A percentile compares a stretch with the other conserved stretches of the same genome.
These are phyloP conservation scores for Porodaedalea pini DNA, from an alignment of 1,284 basidiomycete species.

Conservation along the genomic window DNA sequence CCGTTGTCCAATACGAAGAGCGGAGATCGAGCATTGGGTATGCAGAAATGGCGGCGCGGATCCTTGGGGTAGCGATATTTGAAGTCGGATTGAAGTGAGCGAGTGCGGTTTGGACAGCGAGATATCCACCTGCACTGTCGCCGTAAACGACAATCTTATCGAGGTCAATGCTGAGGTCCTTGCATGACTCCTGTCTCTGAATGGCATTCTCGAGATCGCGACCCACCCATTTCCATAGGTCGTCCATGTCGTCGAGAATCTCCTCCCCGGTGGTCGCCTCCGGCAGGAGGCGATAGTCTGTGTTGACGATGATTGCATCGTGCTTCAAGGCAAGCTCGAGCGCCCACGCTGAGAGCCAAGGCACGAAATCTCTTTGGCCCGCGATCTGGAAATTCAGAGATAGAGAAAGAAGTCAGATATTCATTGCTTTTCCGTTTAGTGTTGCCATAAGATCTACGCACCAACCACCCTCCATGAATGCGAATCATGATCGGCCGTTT, in stretches of 20 bases:
- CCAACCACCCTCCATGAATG: constrained; percentile 18
- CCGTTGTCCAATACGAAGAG: constrained; percentile 3
- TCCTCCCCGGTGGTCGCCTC: constrained; percentile 4
- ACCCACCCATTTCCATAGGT: constrained; percentile 12
- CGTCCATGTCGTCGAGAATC: constrained; percentile 14
- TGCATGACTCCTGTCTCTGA: background rate
- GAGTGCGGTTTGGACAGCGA: constrained; percentile 11
- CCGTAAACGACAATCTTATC: constrained; percentile 3
- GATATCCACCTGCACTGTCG: constrained; percentile 15
- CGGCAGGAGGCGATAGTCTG: constrained; percentile 17
- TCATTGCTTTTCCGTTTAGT: no score
- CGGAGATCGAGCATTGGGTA: constrained; percentile 16
- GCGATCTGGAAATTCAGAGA: constrained; percentile 3
- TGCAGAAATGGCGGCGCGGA: background rate
- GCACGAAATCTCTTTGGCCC: constrained; percentile 4
- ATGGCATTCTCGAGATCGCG: constrained; percentile 1
- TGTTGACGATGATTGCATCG: constrained; percentile 14
- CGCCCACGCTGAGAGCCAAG: constrained; percentile 10
- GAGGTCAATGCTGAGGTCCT: constrained; percentile 2
- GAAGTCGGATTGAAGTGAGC: background rate
- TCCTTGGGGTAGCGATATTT: background rate
- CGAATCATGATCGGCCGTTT: constrained; percentile 12
- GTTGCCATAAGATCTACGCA: background rate
- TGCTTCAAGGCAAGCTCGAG: constrained; percentile 14
- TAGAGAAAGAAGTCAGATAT: no score